A percentile compares a stretch with the other conserved stretches of the same genome.
Evolutionary conservation across 1,139 yeast genomes (phyloP).

Genomic region (Yarrowia galli): DNA sequence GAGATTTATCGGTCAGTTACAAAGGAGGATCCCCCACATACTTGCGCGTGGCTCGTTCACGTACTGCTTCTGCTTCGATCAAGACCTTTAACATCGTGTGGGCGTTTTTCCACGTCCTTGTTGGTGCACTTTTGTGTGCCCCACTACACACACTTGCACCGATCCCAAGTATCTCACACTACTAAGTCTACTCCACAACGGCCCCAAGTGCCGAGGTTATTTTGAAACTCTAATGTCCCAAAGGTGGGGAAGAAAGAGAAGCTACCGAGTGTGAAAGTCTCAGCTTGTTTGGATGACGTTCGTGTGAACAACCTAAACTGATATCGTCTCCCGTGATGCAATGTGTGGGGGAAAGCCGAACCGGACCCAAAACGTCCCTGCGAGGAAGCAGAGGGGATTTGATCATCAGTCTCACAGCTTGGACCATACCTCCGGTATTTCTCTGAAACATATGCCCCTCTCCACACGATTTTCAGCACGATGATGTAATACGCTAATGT

Average conservation of each 20-base stretch:
- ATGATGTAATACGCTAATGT: neutral
- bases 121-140: neutral
- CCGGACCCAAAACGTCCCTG: neutral
- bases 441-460: neutral
- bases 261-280: slow-evolving; percentile 37
- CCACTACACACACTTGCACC: slow-evolving; percentile 4
- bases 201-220: slow-evolving; percentile 38
- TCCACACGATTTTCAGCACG: neutral
- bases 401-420: neutral
- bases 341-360: slow-evolving; percentile 18
- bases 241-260: slow-evolving; percentile 27
- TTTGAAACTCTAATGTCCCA: slow-evolving; percentile 8
- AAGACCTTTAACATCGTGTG: neutral
- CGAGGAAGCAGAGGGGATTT: too few relatives aligned
- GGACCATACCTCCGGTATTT: neutral
- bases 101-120: neutral
- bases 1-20: slow-evolving; percentile 23
- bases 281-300: slow-evolving; percentile 5
- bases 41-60: neutral
- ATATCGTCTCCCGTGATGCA: neutral
- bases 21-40: neutral
- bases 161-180: slow-evolving; percentile 10
- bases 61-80: neutral
- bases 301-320: slow-evolving; percentile 11
- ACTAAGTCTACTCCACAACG: slow-evolving; percentile 37